Evolutionary conservation across 371 early-diverging fungal species (phyloP).

Genomic region (Saksenaea vasiformis): DNA sequence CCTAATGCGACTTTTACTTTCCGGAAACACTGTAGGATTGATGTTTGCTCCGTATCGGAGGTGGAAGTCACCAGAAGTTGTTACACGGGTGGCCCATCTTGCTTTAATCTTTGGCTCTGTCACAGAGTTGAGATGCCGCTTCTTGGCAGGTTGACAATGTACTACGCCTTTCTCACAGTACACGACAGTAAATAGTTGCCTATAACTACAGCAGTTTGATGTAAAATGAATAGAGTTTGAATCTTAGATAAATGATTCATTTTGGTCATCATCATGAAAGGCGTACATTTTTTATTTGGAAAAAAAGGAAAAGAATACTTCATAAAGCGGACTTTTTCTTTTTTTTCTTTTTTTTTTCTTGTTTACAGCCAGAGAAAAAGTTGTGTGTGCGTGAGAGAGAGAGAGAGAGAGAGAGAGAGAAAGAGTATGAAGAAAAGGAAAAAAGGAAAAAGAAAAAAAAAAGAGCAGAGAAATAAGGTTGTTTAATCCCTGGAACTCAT

Average conservation of each 20-base stretch:
- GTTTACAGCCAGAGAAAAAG: not conserved
- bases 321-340: not conserved
- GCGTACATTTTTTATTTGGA: not conserved
- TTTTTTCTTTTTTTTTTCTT: too few species aligned
- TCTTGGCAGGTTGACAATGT: too few species aligned
- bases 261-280: not conserved
- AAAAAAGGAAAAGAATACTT: not conserved
- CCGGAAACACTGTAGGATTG: too few species aligned
- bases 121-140: too few species aligned
- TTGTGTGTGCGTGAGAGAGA: not conserved
- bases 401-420: slow-evolving; percentile 5
- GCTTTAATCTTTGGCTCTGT: too few species aligned
- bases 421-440: not conserved
- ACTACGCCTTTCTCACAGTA: too few species aligned
- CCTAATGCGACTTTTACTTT: too few species aligned
- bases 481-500: not conserved
- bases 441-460: not conserved
- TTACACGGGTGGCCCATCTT: too few species aligned
- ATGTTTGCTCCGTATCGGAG: too few species aligned
- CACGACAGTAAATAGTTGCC: too few species aligned
- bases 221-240: slow-evolving; percentile 1
- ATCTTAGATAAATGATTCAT: not conserved
- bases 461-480: not conserved
- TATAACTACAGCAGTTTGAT: not conserved
- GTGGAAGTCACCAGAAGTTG: too few species aligned